These are phyloP conservation scores for Tolypocladium pustulatum DNA, from an alignment of 2,329 filamentous ascomycete genomes.

Conservation along the genomic window DNA sequence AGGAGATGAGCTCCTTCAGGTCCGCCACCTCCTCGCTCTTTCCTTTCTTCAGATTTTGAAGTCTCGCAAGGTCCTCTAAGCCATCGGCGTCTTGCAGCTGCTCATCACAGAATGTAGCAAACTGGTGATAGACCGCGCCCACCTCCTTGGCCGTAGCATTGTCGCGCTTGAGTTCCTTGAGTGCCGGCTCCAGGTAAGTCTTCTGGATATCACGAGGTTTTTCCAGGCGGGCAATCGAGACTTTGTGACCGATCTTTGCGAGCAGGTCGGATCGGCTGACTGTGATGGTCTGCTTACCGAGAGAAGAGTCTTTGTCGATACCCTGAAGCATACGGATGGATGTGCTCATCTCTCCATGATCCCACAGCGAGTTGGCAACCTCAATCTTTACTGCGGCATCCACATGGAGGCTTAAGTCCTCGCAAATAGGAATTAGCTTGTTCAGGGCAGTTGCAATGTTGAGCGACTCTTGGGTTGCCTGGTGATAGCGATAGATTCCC, in stretches of 20 bases:
- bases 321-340: constrained; percentile 83
- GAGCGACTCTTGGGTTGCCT: constrained; percentile 74
- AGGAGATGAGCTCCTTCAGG: constrained; percentile 49
- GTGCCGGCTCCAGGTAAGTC: constrained; percentile 73
- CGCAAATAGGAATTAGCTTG: constrained; percentile 61
- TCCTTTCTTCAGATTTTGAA: constrained; percentile 67
- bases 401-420: constrained; percentile 61
- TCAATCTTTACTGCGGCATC: constrained; percentile 72
- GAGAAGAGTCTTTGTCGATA: constrained; percentile 47
- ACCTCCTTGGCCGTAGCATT: constrained; percentile 56
- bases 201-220: constrained; percentile 85
- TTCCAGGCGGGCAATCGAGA: constrained; percentile 82
- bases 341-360: constrained; percentile 78
- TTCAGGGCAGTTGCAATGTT: constrained; percentile 78
- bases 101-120: constrained; percentile 89
- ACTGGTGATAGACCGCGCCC: constrained; percentile 86
- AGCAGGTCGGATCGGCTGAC: constrained; percentile 71
- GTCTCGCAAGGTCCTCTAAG: constrained; percentile 71
- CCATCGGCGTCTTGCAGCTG: constrained; percentile 82
- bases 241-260: constrained; percentile 77
- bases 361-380: constrained; percentile 84
- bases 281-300: constrained; percentile 58
- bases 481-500: constrained; percentile 66
- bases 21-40: constrained; percentile 74
- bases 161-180: constrained; percentile 66